A percentile compares a stretch with the other conserved stretches of the same genome.
These are phyloP conservation scores for Grosmannia serpens DNA, from an alignment of 2,329 filamentous ascomycete genomes.

Conservation along the genomic window DNA sequence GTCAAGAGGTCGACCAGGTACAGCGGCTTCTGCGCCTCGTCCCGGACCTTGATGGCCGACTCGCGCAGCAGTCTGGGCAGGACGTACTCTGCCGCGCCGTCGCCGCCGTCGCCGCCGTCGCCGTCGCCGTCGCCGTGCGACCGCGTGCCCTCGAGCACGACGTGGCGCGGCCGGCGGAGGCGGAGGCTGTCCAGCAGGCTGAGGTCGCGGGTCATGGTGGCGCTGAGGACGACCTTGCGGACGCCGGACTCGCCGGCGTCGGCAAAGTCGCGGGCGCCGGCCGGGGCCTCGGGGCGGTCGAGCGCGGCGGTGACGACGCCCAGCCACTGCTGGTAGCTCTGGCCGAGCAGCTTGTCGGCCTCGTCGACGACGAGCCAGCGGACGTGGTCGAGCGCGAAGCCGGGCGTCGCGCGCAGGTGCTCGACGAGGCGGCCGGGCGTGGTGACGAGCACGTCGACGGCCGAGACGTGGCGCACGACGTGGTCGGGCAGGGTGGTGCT, in stretches of 20 bases:
- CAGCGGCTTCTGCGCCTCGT: constrained; percentile 65
- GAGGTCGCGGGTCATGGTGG: constrained; percentile 82
- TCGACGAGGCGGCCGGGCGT: constrained; percentile 89
- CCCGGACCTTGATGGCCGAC: constrained; percentile 54
- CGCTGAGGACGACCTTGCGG: constrained; percentile 77
- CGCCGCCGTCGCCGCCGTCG: constrained; percentile 20
- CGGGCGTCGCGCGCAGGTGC: constrained; percentile 72
- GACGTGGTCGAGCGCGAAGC: constrained; percentile 67
- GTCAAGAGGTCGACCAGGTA: constrained; percentile 70
- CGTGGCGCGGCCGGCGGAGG: constrained; percentile 60
- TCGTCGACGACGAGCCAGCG: constrained; percentile 90
- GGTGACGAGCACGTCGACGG: constrained; percentile 79
- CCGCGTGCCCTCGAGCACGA: constrained; percentile 55
- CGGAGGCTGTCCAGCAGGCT: constrained; percentile 65
- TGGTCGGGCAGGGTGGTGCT: constrained; percentile 32
- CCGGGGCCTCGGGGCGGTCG: constrained; percentile 23
- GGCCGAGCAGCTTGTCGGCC: constrained; percentile 80
- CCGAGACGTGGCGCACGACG: constrained; percentile 54
- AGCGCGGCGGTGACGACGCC: constrained; percentile 56
- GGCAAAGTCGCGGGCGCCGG: constrained; percentile 40
- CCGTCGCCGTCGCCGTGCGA: constrained; percentile 18
- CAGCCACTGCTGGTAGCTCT: constrained; percentile 89
- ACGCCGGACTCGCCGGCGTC: constrained; percentile 43
- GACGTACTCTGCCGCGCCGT: constrained; percentile 21
- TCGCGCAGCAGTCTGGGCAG: constrained; percentile 56